Conservation (phyloP, 306 rosid species). For the Pachyrhizus erosus region DNA sequence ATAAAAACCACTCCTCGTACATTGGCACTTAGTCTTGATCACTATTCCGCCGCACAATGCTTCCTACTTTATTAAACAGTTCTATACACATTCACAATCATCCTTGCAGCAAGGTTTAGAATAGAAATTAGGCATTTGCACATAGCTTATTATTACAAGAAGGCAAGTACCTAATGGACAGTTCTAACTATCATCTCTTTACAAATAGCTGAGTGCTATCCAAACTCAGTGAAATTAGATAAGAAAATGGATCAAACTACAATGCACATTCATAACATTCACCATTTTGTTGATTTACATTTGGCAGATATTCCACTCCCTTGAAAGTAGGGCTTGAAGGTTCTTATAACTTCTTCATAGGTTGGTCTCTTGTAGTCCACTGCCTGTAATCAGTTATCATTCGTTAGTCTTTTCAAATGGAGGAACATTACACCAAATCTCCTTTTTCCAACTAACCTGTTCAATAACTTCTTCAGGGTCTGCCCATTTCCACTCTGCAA, state of each 20-base stretch:
- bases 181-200: constrained; percentile 64
- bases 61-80: constrained; percentile 43
- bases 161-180: constrained; percentile 54
- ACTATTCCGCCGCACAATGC: constrained; percentile 6
- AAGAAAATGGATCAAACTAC: constrained; percentile 49
- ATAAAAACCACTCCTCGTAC: background rate
- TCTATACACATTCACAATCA: constrained; percentile 40
- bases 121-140: constrained; percentile 44
- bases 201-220: constrained; percentile 60
- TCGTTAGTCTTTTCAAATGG: constrained; percentile 18
- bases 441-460: constrained; percentile 61
- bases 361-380: constrained; percentile 98
- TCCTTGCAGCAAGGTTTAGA: constrained; percentile 28
- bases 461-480: constrained; percentile 85
- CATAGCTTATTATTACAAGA: constrained; percentile 55
- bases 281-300: constrained; percentile 96
- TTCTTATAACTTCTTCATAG: constrained; percentile 84
- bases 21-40: background rate
- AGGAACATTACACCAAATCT: background rate
- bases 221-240: constrained; percentile 52
- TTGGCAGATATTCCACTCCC: constrained; percentile 64
- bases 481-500: constrained; percentile 99
- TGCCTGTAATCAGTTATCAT: constrained; percentile 66
- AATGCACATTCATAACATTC: constrained; percentile 51
- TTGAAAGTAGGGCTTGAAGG: constrained; percentile 77